Evolutionary conservation across 371 early-diverging fungal species (phyloP).

Genomic region (Coemansia sp.): DNA sequence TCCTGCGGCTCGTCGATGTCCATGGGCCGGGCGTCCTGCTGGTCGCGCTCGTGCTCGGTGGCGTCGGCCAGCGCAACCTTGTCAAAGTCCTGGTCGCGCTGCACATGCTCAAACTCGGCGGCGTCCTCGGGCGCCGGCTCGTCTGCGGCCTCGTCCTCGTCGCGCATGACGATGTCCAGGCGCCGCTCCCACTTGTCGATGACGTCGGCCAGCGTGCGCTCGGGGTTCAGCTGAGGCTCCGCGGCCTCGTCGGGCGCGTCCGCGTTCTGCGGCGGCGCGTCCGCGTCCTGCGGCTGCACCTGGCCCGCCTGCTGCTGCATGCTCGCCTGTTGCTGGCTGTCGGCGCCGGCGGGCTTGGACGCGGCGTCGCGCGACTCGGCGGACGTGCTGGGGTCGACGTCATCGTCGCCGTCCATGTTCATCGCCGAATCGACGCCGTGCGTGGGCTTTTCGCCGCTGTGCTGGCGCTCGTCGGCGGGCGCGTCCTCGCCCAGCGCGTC

Average conservation of each 20-base stretch:
- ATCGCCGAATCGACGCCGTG: conserved; percentile 39
- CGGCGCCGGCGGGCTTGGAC: conserved; percentile 23
- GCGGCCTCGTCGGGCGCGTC: conserved; percentile 12
- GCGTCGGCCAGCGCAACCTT: conserved; percentile 48
- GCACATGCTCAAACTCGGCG: conserved; percentile 38
- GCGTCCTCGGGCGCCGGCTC: conserved; percentile 31
- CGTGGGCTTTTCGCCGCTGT: conserved; percentile 28
- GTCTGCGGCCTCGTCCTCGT: conserved; percentile 15
- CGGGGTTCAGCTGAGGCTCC: conserved; percentile 58
- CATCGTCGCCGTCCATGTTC: conserved; percentile 40
- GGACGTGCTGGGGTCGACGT: conserved; percentile 21
- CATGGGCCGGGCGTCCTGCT: conserved; percentile 53
- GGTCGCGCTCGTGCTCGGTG: conserved; percentile 30
- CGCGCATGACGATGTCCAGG: conserved; percentile 61
- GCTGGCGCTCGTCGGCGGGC: conserved; percentile 18
- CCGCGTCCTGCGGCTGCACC: conserved; percentile 19
- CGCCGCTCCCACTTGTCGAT: conserved; percentile 87
- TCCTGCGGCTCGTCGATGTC: conserved; percentile 51
- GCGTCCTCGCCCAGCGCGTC: conserved; percentile 51
- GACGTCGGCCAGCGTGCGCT: conserved; percentile 86
- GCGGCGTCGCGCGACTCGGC: conserved; percentile 30
- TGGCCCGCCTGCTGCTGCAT: too few species aligned
- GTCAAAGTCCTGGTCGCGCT: conserved; percentile 36
- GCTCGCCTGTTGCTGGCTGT: conserved; percentile 11
- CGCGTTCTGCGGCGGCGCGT: conserved; percentile 5